Evolutionary conservation across 2,329 filamentous ascomycete genomes (phyloP), one percentile per base, ranked within the genome.

Genomic region (Colletotrichum ledebouriae): DNA sequence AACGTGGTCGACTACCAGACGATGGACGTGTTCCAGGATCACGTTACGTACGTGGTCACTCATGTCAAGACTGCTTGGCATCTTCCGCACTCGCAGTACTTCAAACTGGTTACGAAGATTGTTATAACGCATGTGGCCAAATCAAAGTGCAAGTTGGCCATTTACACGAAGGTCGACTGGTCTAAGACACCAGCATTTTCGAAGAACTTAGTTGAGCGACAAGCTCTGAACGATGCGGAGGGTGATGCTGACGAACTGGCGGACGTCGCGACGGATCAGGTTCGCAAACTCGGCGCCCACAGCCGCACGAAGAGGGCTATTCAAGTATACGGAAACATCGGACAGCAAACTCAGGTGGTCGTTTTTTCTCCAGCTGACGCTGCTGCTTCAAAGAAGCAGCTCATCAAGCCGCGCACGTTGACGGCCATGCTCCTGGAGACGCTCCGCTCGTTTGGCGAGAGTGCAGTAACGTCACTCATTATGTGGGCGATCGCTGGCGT

Each of bases 71-170:
- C 86, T 17, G 85, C 88, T 7, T 97, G 94, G 93, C 94, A 97
- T 81, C 85, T 98, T 42, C 96, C 96, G 12, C 90, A 94, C 76
- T 89, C 91, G 60, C 85, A 89, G 56, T 87, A 89, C 59, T 97
- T 98, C 80, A 90, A 91, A 73, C 83, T 98, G 22, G 88, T 97
- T 65, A 95, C 89, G 72, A 98, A 97, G 79, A 90, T 97, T 71
- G 94, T 98, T 71, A 96, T 99, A 71, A 98, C 96, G 2, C 94
- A 98, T 75, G 87, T 95, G 69, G 90, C 94, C 59, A 98, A 98
- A 80, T 94, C 93, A 12, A 94, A 92, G 78, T 97, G 94, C 79
- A 98, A 96, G 81, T 87, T 99, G 63, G 92, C 94, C 29, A 88
- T 98, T 49, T 97, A 93, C 79, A 92, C 90, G 60, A 92, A 91